Evolutionary conservation across 345 rosid species (phyloP), one percentile per base, ranked within the genome.

Genomic region (Aquilaria yunnanensis): DNA sequence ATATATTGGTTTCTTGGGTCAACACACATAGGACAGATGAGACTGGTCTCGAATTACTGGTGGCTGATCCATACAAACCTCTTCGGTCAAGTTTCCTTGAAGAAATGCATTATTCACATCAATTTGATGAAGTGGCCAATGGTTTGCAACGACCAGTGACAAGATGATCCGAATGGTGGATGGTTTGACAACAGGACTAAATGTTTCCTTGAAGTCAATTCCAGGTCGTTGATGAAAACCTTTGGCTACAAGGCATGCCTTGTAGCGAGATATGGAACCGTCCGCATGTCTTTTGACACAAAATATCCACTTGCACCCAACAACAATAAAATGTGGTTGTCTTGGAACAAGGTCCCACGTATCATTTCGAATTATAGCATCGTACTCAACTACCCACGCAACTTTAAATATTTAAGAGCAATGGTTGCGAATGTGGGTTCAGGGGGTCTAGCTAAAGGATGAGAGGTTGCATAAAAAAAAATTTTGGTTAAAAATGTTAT

Each of bases 201-300:
- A 65, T 9, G 62, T 54, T 0, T 65, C 54, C 1, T 12, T 1
- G 29, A 0, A 65, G 31, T 65, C 68, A 3, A 45, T 0, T 12
- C 14, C 47, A 0, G 45, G 68, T 2, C 45, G 12, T 65, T 65
- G 55, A 47, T 65, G 61, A 31, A 65, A 65, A 4, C 16, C 61
- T 12, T 65, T 54, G 1, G 61, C 61, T 0, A 65, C 47, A n/a
- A 65, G n/a, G 4, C n/a, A 0, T 3, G 68, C 61, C 29, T 64
- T 65, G 43, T 11, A 65, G 54, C 12, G 29, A 6, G 47, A 23
- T 11, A 65, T 14, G 30, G 12, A 43, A 12, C 54, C 48, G 54
- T 54, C 14, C 1, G 53, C 3, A 4, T 16, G 6, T 1, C 47
- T 0, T 32, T 65, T 56, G 31, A 56, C 54, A 1, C 32, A 0